Base-by-base conservation (phyloP, 345 rosid species). In the Excoecaria cochinchinensis region DNA sequence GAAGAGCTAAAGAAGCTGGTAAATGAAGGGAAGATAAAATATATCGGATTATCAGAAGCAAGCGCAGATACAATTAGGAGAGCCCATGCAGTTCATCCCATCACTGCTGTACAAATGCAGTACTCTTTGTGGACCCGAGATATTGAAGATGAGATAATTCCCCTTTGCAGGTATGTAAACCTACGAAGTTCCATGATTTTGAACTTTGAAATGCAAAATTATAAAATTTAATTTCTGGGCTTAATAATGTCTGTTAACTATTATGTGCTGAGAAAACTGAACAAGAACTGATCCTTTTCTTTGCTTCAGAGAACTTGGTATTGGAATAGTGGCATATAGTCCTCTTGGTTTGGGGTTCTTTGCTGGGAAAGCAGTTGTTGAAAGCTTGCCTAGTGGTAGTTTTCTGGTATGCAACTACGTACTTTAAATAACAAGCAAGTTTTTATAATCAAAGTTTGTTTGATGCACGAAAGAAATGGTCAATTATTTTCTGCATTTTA, bases 1-100 rank as follows among this genome's bases (percentile, higher is more conserved):
- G 79, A 74, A 24, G 86, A 85, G 79, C 84, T 86, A 16, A 81
- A 86, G 80, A 86, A 81, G 68, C 76, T 86, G 64, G 85, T 86
- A 24, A 67, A 77, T 19, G 89, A 86, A 75, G 85, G 86, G 47
- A 83, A 81, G 79, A 77, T 79, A 66, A 79, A 70, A n/a, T 83
- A 83, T 52, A 77, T 83, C 57, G 89, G 86, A 15, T 56, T 83
- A 56, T 86, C 84, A 10, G 82, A 86, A 79, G 72, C 89, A 53
- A 83, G 83, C 65, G 31, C 63, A 1, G 70, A 77, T n/a, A 83
- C 86, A 11, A 83, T 83, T 63, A 85, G 76, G 72, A 81, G 84
- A 74, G 86, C 88, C 12, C 84, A 81, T 79, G 82, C 80, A 8
- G 66, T 85, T 66, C 85, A 78, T 75, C 84, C 82, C 19, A 78